These are phyloP conservation scores for Mrakia hoshinonis DNA, from an alignment of 768 basidiomycete genomes.

Conservation along the genomic window DNA sequence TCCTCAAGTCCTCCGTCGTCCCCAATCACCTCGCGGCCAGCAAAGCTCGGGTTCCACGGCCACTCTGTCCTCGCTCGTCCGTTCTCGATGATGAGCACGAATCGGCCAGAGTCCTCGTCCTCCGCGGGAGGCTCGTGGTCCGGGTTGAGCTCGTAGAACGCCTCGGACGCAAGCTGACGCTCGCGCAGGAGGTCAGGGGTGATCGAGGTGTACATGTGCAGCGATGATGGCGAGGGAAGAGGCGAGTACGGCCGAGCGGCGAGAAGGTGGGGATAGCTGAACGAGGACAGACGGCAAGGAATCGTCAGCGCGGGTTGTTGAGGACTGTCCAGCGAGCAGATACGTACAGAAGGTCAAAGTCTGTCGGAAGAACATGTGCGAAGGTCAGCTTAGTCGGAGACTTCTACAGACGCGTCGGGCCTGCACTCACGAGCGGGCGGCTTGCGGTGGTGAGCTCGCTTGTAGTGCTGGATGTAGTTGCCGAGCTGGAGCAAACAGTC, in stretches of 20 bases:
- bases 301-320: background rate
- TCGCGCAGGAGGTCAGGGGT: constrained; percentile 11
- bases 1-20: constrained; percentile 8
- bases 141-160: constrained; percentile 7
- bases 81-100: constrained; percentile 14
- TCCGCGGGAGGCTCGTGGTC: background rate
- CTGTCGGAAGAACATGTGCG: background rate
- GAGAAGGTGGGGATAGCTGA: constrained; percentile 5
- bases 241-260: constrained; percentile 22
- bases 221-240: constrained; percentile 11
- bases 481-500: constrained; percentile 10
- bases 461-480: constrained; percentile 14
- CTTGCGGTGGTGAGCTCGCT: background rate
- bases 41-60: constrained; percentile 19
- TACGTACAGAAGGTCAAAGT: constrained; percentile 14
- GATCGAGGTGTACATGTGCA: constrained; percentile 27
- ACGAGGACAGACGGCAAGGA: background rate
- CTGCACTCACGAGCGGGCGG: constrained; percentile 10
- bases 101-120: constrained; percentile 11
- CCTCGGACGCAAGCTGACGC: constrained; percentile 14
- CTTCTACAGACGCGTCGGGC: background rate
- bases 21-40: background rate
- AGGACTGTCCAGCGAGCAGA: background rate
- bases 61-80: constrained; percentile 11
- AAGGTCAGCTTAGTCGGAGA: background rate